Base-by-base conservation (phyloP, 495 filamentous ascomycete species). In the Talaromyces stipitatus region DNA sequence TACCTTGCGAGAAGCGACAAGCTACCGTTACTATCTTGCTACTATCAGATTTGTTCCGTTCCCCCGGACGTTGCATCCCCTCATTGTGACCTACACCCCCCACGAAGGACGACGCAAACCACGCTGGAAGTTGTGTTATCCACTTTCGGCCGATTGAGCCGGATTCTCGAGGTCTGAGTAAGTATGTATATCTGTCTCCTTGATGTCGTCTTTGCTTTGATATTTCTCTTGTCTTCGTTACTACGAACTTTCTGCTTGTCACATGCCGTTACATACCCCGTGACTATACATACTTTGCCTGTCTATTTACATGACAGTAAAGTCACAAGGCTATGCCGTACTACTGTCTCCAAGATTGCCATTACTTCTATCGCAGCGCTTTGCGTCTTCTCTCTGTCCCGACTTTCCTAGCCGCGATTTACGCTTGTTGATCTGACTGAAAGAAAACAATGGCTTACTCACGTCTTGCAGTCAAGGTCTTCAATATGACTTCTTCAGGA, bases 301-400 rank as follows among this genome's bases (percentile, higher is more conserved):
- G 3, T 26, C 2, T 48, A 26, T 26, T 6, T 38, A 38, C 36
- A 18, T 41, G 27, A 23, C 6, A 51, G 26, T 5, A 26, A 11
- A 23, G n/a, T 30, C n/a, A 48, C 12, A n/a, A 48, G 45, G 48
- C 48, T 51, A 94, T 92, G 88, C 89, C 89, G 74, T 72, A 80
- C 59, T 94, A 91, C 69, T 95, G 76, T 70, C 77, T 87, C 48
- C 87, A 94, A 78, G 88, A 95, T 69, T 95, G 88, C 66, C 90
- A 94, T 68, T 94, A 92, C 71, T 95, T 95, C 79, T 91, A 89
- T 78, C 87, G 88, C 78, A 92, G 83, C 65, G 86, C 89, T 62
- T 73, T 94, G 70, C 88, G 86, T 76, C 83, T 91, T 69, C 76
- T 92, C 36, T 91, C 87, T 59, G 86, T 95, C 56, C 77, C 82